Conservation (phyloP, 208 protist species). For the Spongospora subterranea region DNA sequence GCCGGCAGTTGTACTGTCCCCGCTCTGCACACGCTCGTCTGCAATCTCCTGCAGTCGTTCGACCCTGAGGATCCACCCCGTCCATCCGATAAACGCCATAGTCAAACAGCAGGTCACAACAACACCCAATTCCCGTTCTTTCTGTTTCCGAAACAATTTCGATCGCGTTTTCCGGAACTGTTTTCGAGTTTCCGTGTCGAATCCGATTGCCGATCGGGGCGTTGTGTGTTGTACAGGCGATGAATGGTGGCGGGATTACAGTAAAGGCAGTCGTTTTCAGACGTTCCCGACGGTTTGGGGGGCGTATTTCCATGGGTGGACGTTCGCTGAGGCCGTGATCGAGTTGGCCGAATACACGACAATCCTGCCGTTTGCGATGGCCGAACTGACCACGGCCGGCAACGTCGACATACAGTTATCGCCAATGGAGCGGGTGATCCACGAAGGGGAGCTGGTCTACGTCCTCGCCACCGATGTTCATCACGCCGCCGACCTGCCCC, state of each 20-base stretch:
- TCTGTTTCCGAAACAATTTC: too few relatives aligned
- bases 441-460: slow-evolving; percentile 44
- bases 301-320: slow-evolving; percentile 47
- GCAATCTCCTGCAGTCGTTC: slow-evolving; percentile 51
- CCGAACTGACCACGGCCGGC: slow-evolving; percentile 12
- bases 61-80: neutral
- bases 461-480: slow-evolving; percentile 24
- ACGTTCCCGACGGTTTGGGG: slow-evolving; percentile 38
- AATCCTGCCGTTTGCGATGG: slow-evolving; percentile 53
- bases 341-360: neutral
- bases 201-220: too few relatives aligned
- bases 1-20: slow-evolving; percentile 33
- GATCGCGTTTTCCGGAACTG: too few relatives aligned
- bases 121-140: too few relatives aligned
- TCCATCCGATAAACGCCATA: neutral
- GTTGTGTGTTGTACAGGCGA: too few relatives aligned
- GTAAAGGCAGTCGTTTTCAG: slow-evolving; percentile 28
- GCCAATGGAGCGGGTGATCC: neutral
- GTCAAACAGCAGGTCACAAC: too few relatives aligned
- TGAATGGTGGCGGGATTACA: slow-evolving; percentile 45
- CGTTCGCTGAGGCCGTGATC: neutral
- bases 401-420: neutral
- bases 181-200: too few relatives aligned
- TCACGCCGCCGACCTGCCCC: slow-evolving; percentile 14
- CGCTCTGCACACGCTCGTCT: slow-evolving; percentile 35